Base-by-base conservation (phyloP, 441 rosid species). In the Capsella rubella region DNA sequence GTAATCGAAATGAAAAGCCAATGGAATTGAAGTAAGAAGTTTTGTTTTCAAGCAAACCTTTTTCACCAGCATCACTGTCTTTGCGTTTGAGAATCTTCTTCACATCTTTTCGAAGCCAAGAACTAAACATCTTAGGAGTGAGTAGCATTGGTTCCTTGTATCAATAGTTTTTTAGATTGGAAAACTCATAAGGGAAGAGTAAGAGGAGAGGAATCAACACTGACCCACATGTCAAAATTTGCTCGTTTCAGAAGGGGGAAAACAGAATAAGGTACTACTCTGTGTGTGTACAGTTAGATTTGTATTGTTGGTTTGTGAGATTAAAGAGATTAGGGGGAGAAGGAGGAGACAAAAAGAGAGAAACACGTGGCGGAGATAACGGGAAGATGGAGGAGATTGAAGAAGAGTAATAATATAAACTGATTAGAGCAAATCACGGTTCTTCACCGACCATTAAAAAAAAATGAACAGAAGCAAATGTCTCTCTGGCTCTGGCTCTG, bases 71-170 rank as follows among this genome's bases (percentile, higher is more conserved):
- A 83, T 93, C 96, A 79, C 92, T 89, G 64, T 85, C 95, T 79
- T 91, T 93, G 78, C 96, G 93, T 84, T 93, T 90, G 34, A 93
- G 89, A 32, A 90, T 80, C 86, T 85, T 93, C 82, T 90, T 84
- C 13, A 67, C 93, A 81, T 90, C 92, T 77, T 85, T 87, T 32
- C 79, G 80, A 6, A 84, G 80, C 73, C 91, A 74, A 71, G 89
- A 86, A 80, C 78, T 82, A 72, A 93, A 63, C 84, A 93, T 82
- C 57, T 86, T 86, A n/a, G 80, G 63, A 28, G 76, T 63, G 7
- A 56, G 65, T 67, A 81, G 28, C 84, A 77, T 84, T 55, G 37
- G 42, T 42, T 34, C 15, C 37, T 29, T n/a, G 39, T 13, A 8
- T 27, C 16, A 4, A 60, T 16, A 52, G 45, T 15, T 61, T 35